These are phyloP conservation scores for Leccinum insolens DNA, from an alignment of 1,284 basidiomycete species.

Conservation along the genomic window DNA sequence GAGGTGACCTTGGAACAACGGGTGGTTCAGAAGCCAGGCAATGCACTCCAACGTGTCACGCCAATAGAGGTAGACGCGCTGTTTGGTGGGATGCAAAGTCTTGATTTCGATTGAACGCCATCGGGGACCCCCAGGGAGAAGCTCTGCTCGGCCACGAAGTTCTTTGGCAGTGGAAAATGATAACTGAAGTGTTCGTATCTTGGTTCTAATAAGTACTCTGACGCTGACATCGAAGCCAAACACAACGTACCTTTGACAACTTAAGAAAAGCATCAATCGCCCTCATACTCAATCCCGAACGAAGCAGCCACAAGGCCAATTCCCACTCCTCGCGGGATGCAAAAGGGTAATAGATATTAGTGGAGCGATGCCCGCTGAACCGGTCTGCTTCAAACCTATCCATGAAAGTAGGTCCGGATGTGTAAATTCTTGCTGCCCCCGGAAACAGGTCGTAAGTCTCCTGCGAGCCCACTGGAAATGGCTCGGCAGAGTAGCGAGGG, in stretches of 20 bases:
- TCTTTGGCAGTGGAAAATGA: conserved; percentile 9
- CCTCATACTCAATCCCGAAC: conserved; percentile 1
- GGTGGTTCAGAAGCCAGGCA: conserved; percentile 9
- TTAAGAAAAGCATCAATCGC: not conserved
- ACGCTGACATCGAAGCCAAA: not conserved
- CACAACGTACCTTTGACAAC: not conserved
- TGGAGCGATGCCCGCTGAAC: not conserved
- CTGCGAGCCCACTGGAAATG: not conserved
- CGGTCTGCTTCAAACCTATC: not conserved
- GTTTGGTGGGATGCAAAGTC: conserved; percentile 3
- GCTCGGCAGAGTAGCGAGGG: too few relatives aligned
- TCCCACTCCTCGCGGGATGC: conserved; percentile 1
- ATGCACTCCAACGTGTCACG: conserved; percentile 9
- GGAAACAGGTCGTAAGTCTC: not conserved
- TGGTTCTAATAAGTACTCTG: not conserved
- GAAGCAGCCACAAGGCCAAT: conserved; percentile 2
- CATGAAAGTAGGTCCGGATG: not conserved
- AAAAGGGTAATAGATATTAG: conserved; percentile 2
- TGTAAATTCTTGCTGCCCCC: not conserved
- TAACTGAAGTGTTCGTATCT: not conserved
- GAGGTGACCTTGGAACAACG: conserved; percentile 4
- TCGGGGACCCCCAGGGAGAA: conserved; percentile 10
- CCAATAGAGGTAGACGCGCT: conserved; percentile 1
- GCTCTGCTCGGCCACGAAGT: not conserved
- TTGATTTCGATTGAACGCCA: conserved; percentile 6